Evolutionary conservation across 768 basidiomycete species (phyloP), one percentile per base, ranked within the genome.

Genomic region (Boletus eberwhitei): DNA sequence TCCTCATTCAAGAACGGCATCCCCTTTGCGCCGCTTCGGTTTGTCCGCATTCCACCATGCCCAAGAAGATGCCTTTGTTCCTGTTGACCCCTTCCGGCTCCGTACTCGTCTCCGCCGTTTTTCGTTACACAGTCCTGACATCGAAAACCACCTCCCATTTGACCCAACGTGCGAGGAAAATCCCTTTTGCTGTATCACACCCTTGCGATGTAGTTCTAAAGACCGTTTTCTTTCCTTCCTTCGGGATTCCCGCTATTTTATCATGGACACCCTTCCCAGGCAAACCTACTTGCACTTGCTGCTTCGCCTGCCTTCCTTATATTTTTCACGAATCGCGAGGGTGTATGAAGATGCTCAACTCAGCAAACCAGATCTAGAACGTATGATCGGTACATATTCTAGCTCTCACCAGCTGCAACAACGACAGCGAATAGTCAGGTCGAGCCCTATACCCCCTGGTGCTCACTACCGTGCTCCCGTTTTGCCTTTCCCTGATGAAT

Each of bases 341-440:
- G 80, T 91, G 26, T 90, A 90, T 58, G 80, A 86, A 60, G 87
- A 89, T 53, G 88, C 89, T 2, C 85, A 91, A 50, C 79, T 92
- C 48, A 88, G 87, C 64, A 78, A 77, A 56, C 87, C 84, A 9
- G 90, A 92, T 63, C 80, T 92, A 9, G 72, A 81, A 48, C 64
- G 79, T 37, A 83, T 85, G 79, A 71, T 54, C 55, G 64, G 48
- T 54, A 71, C 69, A 0, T 71, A 77, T 37, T 66, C 67, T 21
- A 58, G 19, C 36, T 57, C 59, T 13, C 9, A 35, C 12, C 53
- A 63, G 35, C 55, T 45, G 22, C 53, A 58, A 24, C 61, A 61
- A 35, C 64, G 55, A 6, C 36, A 61, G 40, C 54, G 46, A 8
- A 53, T 52, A 22, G 19, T 40, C 21, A 22, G 37, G 8, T 59